Conservation (phyloP, 768 basidiomycete species). For the Clavaria fumosa region DNA sequence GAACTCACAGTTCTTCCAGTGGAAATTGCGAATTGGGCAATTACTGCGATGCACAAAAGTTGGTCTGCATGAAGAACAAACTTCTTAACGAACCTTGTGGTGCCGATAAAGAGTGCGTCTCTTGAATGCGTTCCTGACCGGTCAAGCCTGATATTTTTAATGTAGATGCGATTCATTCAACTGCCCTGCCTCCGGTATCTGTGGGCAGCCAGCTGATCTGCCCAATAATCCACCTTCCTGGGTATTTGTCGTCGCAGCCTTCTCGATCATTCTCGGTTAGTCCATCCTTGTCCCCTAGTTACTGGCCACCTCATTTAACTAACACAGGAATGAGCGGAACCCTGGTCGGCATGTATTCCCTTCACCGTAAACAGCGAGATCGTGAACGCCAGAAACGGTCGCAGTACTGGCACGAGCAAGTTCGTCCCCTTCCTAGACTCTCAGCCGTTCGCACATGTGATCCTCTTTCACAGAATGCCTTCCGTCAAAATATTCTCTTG, state of each 20-base stretch:
- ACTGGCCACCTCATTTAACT: not conserved
- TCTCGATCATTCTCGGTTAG: conserved; percentile 62
- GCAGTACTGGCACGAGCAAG: conserved; percentile 87
- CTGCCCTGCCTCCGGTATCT: not conserved
- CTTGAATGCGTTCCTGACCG: no score
- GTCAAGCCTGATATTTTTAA: not conserved
- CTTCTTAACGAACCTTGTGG: conserved; percentile 40
- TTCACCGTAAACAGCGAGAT: conserved; percentile 60
- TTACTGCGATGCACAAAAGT: conserved; percentile 55
- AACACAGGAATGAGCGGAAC: conserved; percentile 58
- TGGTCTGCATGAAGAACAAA: conserved; percentile 45
- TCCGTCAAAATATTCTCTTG: conserved; percentile 66
- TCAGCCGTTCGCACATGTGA: conserved; percentile 5
- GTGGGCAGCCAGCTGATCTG: conserved; percentile 31
- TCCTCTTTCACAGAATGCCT: conserved; percentile 36
- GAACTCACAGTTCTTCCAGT: conserved; percentile 19
- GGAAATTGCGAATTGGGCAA: conserved; percentile 59
- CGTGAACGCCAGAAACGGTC: conserved; percentile 68
- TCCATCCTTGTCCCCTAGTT: conserved; percentile 5
- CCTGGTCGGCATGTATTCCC: conserved; percentile 47
- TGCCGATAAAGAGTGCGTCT: conserved; percentile 33
- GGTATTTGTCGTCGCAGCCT: conserved; percentile 57
- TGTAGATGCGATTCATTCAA: conserved; percentile 37
- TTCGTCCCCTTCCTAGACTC: conserved; percentile 13
- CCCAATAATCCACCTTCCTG: conserved; percentile 48